Conservation (phyloP, 2,329 filamentous ascomycete species). For the Teratosphaeria viscida region DNA sequence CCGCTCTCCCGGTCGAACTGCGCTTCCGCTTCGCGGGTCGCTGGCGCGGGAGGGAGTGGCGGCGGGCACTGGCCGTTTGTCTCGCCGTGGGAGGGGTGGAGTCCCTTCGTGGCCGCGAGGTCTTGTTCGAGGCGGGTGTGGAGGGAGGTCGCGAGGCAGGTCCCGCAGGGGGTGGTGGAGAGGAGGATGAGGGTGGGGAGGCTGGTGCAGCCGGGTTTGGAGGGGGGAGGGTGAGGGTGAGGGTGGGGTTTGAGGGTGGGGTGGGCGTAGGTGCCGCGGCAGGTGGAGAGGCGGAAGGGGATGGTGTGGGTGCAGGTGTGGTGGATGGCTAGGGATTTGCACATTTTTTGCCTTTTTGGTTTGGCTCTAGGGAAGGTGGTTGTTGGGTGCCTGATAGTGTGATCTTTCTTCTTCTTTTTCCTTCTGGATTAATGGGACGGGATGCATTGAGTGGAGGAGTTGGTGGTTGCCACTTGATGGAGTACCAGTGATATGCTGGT, state of each 20-base stretch:
- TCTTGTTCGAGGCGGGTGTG: not conserved
- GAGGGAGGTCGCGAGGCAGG: not conserved
- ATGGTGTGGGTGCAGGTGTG: conserved; percentile 26
- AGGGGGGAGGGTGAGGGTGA: not conserved
- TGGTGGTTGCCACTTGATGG: not conserved
- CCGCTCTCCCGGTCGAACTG: conserved; percentile 4
- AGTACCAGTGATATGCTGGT: conserved; percentile 4
- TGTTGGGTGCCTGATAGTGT: not conserved
- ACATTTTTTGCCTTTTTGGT: conserved; percentile 21
- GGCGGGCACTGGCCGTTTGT: not conserved
- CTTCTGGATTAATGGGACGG: conserved; percentile 3
- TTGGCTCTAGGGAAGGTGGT: not conserved
- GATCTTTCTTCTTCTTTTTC: not conserved
- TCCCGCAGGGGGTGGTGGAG: not conserved
- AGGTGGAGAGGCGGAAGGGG: conserved; percentile 22
- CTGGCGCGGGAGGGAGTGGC: not conserved
- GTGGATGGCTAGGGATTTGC: conserved; percentile 24
- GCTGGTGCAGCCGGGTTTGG: conserved; percentile 19
- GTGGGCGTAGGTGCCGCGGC: conserved; percentile 22
- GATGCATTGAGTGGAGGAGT: conserved; percentile 3
- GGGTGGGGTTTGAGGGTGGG: conserved; percentile 2
- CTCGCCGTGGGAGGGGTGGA: not conserved
- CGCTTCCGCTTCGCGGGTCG: not conserved
- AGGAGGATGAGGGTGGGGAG: conserved; percentile 16
- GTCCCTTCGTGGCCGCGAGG: not conserved